phyloP scores from a whole-genome alignment of 306 rosid species.

The Citrullus colocynthis region DNA sequence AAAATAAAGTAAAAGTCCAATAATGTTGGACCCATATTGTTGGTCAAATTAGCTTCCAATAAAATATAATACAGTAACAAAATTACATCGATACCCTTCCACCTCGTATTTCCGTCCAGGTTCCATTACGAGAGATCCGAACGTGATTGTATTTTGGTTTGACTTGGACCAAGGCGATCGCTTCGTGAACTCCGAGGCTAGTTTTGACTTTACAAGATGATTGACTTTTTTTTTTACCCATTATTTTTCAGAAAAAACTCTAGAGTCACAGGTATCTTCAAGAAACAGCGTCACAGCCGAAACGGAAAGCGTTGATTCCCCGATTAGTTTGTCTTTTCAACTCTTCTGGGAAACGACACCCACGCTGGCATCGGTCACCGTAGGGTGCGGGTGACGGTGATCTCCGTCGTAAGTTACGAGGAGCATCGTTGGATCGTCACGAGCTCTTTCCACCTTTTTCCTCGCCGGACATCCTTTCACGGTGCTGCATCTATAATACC shows the following conservation, averaged over 20 bases:
- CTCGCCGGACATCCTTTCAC: conserved; percentile 75
- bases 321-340: neutral
- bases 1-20: neutral
- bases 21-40: neutral
- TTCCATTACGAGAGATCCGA: neutral
- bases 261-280: neutral
- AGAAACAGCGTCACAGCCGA: neutral
- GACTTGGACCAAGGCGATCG: neutral
- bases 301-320: neutral
- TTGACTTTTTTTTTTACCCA: neutral
- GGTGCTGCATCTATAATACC: conserved; percentile 68
- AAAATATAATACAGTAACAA: neutral
- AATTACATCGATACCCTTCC: conserved; percentile 7
- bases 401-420: conserved; percentile 37
- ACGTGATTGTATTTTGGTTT: neutral
- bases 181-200: neutral
- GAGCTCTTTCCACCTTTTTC: conserved; percentile 71
- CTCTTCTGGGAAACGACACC: neutral
- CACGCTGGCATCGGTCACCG: neutral
- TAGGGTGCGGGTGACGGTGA: conserved; percentile 25
- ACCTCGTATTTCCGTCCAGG: neutral
- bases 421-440: conserved; percentile 30
- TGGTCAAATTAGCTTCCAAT: neutral
- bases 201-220: neutral
- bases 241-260: neutral